Evolutionary conservation across 768 basidiomycete genomes (phyloP), one percentile per base, ranked within the genome.

Genomic region (Fomitopsis pulvina): DNA sequence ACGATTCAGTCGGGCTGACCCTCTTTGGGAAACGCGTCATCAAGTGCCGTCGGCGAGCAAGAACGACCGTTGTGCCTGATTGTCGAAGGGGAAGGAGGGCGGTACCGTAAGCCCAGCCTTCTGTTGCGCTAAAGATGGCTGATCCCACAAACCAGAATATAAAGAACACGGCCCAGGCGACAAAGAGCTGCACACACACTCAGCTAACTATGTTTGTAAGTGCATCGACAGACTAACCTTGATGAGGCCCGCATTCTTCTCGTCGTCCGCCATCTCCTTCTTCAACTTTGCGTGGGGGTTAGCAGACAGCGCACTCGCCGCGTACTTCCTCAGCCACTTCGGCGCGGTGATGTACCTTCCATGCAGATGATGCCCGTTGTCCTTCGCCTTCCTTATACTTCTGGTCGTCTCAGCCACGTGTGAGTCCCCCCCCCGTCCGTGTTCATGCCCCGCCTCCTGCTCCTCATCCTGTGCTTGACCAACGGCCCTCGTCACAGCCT

Each of bases 81-180:
- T 24, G 29, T 42, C 14, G 3, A 12, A 50, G 20, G 38, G 20
- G 38, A 62, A 89, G 59, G 88, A 90, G 60, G 0, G 86, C 74
- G 14, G 60, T 53, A 1, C 81, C 83, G 59, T 79, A 87, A 0
- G 65, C 38, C 87, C 87, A 91, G 1, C 67, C 67, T 62, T 91
- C 87, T 0, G 85, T 87, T n/a, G 62, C 60, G 60, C 67, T 73
- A 55, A 91, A 91, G 37, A 89, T 79, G 1, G 70, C 74, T 3
- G 83, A 77, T 2, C 88, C 87, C 52, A 86, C 83, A 58, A 79
- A 69, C 90, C 90, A 92, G 68, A 92, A 92, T n/a, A 75, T 55
- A 20, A 88, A 59, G 66, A 92, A 91, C 26, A 85, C 55, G 0
- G 62, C 43, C 69, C 79, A 78, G 0, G 83, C 80, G 18, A 87